These are phyloP conservation scores for Acacia confusa DNA, from an alignment of 306 rosid species.

Conservation along the genomic window DNA sequence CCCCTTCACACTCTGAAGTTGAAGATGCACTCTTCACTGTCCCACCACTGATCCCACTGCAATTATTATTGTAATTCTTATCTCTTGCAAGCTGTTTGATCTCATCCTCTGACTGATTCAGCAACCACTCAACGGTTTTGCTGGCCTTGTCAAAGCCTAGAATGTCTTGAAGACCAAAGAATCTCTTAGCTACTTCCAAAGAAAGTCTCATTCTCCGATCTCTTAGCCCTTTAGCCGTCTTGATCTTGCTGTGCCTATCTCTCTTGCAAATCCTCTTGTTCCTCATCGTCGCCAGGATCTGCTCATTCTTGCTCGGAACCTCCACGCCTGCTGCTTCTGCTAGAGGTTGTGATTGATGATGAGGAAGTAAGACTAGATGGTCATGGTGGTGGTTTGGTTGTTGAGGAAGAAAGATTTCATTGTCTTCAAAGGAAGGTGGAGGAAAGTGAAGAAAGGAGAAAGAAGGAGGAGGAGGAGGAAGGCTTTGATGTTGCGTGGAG, in stretches of 20 bases:
- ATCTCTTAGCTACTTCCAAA: conserved; percentile 66
- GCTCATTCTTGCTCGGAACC: conserved; percentile 23
- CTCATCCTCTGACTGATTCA: conserved; percentile 52
- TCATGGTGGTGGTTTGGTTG: conserved; percentile 38
- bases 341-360: conserved; percentile 23
- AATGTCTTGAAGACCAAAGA: conserved; percentile 84
- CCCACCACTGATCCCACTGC: neutral
- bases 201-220: conserved; percentile 93
- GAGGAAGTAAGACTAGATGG: conserved; percentile 30
- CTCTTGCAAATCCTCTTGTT: conserved; percentile 57
- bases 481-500: conserved; percentile 34
- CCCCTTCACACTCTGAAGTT: conserved; percentile 75
- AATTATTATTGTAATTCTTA: conserved; percentile 18
- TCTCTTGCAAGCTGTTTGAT: conserved; percentile 59
- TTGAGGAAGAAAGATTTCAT: conserved; percentile 37
- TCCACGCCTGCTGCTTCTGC: conserved; percentile 14
- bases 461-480: conserved; percentile 26
- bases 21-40: conserved; percentile 42
- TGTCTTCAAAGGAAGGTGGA: conserved; percentile 49
- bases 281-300: conserved; percentile 24
- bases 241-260: conserved; percentile 92
- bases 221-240: conserved; percentile 63
- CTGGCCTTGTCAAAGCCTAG: conserved; percentile 85
- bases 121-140: conserved; percentile 90
- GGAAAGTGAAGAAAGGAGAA: conserved; percentile 53